Percentiles rank a stretch among this genome's conserved stretches.
phyloP scores from a whole-genome alignment of 495 filamentous ascomycete species.

The Xylaria acuta region DNA sequence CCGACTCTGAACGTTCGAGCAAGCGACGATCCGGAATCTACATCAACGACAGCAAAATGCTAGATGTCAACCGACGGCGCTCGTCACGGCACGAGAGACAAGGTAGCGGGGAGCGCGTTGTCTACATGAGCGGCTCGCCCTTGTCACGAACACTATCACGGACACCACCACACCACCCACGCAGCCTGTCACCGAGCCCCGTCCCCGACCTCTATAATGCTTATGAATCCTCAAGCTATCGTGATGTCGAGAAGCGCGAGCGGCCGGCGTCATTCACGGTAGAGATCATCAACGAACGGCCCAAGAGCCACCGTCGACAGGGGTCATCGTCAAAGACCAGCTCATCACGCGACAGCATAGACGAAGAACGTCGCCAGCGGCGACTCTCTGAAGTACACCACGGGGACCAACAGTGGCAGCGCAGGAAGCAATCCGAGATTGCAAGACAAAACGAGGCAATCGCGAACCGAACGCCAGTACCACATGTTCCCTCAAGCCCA shows the following conservation, averaged over 20 bases:
- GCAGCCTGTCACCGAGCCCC: slow-evolving; percentile 28
- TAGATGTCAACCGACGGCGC: slow-evolving; percentile 38
- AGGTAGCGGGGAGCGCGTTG: slow-evolving; percentile 36
- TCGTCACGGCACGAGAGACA: slow-evolving; percentile 29
- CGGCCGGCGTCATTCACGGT: slow-evolving; percentile 33
- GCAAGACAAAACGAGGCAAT: slow-evolving; percentile 41
- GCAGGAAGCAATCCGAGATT: slow-evolving; percentile 46
- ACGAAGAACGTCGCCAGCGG: slow-evolving; percentile 35
- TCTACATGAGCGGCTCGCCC: slow-evolving; percentile 35
- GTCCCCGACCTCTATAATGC: slow-evolving; percentile 31
- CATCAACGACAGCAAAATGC: slow-evolving; percentile 40
- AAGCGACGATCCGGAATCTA: slow-evolving; percentile 41
- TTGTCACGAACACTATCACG: slow-evolving; percentile 32
- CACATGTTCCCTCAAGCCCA: slow-evolving; percentile 16
- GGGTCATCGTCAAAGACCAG: slow-evolving; percentile 39
- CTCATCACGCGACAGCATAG: slow-evolving; percentile 36
- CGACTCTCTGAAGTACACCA: slow-evolving; percentile 33
- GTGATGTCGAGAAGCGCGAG: slow-evolving; percentile 29
- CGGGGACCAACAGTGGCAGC: slow-evolving; percentile 40
- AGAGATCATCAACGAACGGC: slow-evolving; percentile 36
- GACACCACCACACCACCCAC: slow-evolving; percentile 33
- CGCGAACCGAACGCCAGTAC: slow-evolving; percentile 35
- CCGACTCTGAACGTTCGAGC: slow-evolving; percentile 42
- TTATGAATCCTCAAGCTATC: slow-evolving; percentile 30
- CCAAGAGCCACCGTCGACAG: slow-evolving; percentile 32